Evolutionary conservation across 768 basidiomycete species (phyloP), one percentile per base, ranked within the genome.

Genomic region (Rhodotorula kratochvilovae): DNA sequence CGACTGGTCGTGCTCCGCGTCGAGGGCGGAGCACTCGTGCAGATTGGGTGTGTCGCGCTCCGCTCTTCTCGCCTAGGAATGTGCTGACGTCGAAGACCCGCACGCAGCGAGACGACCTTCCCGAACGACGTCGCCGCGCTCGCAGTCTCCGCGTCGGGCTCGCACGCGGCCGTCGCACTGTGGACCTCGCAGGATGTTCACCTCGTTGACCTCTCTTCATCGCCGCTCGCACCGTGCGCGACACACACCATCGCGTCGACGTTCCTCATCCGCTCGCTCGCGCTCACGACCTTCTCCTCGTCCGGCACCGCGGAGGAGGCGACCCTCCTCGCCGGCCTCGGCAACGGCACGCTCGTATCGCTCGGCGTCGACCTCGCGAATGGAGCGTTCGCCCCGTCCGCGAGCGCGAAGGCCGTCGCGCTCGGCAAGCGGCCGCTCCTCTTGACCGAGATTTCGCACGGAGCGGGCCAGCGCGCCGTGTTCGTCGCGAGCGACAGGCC

Each of bases 401-500:
- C 88, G 63, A 27, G 48, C 48, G 81, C 83, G 77, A 91, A 88
- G 76, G 76, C 86, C 25, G 82, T 88, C 33, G 83, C 86, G 1
- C 81, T 93, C 17, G 91, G 91, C 15, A 83, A 82, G 67, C 80
- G 85, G 16, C 91, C 92, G 5, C 86, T 91, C 39, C 82, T 80
- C 27, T 79, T 93, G 69, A 83, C 85, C 10, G 79, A 83, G 1
- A 88, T 86, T 73, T 77, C 79, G 12, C 54, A 55, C 5, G 68
- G 17, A 59, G 39, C 39, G 39, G 29, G 83, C 13, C 84, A 81
- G 75, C 80, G 80, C 33, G 81, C 84, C 6, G 85, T 94, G 0
- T 84, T 95, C 74, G 91, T 89, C 15, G 86, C 84, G 42, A 89
- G 89, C 15, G 87, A 86, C 71, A 81, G 88, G 65, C 86, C 89